These are phyloP conservation scores for Thelephora ganbajun DNA, from an alignment of 768 basidiomycete genomes.

Conservation along the genomic window DNA sequence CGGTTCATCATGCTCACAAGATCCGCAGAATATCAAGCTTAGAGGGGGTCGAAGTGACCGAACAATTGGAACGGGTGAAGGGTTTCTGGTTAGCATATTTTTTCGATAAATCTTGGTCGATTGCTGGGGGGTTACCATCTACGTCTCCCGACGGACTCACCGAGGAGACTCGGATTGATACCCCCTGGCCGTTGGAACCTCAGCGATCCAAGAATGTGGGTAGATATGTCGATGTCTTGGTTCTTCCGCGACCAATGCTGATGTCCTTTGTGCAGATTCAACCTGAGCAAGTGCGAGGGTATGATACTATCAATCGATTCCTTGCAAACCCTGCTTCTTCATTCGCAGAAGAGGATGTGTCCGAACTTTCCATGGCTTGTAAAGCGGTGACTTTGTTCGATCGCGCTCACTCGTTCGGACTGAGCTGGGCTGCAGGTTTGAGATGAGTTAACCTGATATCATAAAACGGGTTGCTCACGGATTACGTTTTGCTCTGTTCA, in stretches of 20 bases:
- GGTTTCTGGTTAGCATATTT: conserved; percentile 16
- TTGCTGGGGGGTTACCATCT: conserved; percentile 9
- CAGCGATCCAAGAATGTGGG: conserved; percentile 12
- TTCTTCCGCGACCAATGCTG: too few species aligned
- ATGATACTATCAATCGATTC: conserved; percentile 4
- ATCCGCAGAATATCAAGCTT: conserved; percentile 7
- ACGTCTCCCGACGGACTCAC: conserved; percentile 6
- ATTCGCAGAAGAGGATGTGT: conserved; percentile 6
- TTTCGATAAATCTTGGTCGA: conserved; percentile 14
- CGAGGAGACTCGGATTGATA: conserved; percentile 8
- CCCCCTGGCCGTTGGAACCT: conserved; percentile 14
- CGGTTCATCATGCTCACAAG: conserved; percentile 11
- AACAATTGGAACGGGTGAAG: conserved; percentile 13
- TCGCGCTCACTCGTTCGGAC: neutral
- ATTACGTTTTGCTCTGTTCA: too few species aligned
- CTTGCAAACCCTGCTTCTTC: conserved; percentile 5
- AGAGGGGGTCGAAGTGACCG: conserved; percentile 7
- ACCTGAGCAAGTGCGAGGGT: neutral
- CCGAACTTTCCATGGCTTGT: conserved; percentile 10
- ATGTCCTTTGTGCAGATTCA: conserved; percentile 2
- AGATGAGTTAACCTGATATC: too few species aligned
- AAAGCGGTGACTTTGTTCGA: conserved; percentile 4
- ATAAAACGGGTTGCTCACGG: too few species aligned
- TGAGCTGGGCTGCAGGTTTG: neutral
- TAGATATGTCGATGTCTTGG: neutral